A percentile compares a stretch with the other conserved stretches of the same genome.
phyloP scores from a whole-genome alignment of 75 land plant species.

The Cunninghamia lanceolata region DNA sequence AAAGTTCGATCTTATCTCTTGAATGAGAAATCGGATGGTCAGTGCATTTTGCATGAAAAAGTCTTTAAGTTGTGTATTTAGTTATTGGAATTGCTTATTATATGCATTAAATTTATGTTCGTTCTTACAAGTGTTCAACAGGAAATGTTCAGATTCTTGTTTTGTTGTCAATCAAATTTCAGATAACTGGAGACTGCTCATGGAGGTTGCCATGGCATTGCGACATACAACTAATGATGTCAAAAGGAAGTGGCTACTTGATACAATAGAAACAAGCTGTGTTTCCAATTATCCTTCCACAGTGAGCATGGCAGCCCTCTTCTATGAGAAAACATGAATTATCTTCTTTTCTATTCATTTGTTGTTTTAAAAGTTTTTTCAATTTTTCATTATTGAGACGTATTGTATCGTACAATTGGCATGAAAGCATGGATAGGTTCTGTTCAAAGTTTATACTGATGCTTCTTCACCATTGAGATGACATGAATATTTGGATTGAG shows the following conservation, averaged over 20 bases:
- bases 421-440: neutral
- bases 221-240: slow-evolving; percentile 34
- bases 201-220: slow-evolving; percentile 57
- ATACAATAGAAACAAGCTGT: slow-evolving; percentile 53
- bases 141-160: neutral
- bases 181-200: slow-evolving; percentile 60
- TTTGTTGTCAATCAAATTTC: neutral
- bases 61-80: neutral
- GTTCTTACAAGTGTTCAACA: neutral
- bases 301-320: slow-evolving; percentile 24
- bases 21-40: slow-evolving; percentile 43
- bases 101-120: neutral
- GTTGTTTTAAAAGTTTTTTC: neutral
- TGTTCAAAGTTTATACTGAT: neutral
- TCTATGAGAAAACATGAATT: neutral
- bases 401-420: neutral
- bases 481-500: neutral
- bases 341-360: neutral
- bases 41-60: slow-evolving; percentile 11
- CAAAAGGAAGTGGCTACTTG: slow-evolving; percentile 65
- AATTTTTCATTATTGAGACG: neutral
- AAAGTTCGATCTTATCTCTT: slow-evolving; percentile 35
- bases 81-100: neutral
- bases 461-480: neutral
- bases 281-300: slow-evolving; percentile 58